phyloP scores from a whole-genome alignment of 2,329 filamentous ascomycete species.

The Rosellinia necatrix region DNA sequence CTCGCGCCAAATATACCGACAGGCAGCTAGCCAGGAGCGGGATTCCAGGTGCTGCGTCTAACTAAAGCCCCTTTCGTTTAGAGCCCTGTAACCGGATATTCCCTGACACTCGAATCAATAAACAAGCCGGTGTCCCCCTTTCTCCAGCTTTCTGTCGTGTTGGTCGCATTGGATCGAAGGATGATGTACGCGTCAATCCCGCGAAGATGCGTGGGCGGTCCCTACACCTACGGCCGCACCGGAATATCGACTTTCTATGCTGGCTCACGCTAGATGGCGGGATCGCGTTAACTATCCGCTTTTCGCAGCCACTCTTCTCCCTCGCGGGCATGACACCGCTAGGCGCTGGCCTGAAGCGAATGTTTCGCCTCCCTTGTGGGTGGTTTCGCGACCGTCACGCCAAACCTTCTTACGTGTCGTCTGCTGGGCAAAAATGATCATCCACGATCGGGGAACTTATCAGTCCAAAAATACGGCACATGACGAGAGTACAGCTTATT shows the following conservation, averaged over 20 bases:
- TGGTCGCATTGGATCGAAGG: slow-evolving; percentile 3
- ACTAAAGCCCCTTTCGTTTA: neutral
- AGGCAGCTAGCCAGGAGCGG: neutral
- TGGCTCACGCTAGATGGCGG: neutral
- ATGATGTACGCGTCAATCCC: slow-evolving; percentile 6
- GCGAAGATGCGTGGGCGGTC: neutral
- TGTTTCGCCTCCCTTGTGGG: neutral
- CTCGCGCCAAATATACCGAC: neutral
- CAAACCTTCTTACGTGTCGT: slow-evolving; percentile 1
- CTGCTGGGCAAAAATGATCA: neutral
- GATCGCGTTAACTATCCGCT: neutral
- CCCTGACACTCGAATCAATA: neutral
- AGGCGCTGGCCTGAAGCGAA: no score
- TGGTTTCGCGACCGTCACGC: no score
- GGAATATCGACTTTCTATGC: neutral
- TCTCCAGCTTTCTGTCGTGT: neutral
- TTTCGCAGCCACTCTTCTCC: neutral
- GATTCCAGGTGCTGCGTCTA: neutral
- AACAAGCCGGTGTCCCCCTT: neutral
- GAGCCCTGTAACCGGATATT: neutral
- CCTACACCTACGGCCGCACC: neutral
- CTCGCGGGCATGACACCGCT: neutral
- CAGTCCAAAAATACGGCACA: no score
- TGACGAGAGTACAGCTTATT: neutral
- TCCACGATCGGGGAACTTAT: no score